phyloP scores from a whole-genome alignment of 106 monocot genomes.

The Acorus gramineus region DNA sequence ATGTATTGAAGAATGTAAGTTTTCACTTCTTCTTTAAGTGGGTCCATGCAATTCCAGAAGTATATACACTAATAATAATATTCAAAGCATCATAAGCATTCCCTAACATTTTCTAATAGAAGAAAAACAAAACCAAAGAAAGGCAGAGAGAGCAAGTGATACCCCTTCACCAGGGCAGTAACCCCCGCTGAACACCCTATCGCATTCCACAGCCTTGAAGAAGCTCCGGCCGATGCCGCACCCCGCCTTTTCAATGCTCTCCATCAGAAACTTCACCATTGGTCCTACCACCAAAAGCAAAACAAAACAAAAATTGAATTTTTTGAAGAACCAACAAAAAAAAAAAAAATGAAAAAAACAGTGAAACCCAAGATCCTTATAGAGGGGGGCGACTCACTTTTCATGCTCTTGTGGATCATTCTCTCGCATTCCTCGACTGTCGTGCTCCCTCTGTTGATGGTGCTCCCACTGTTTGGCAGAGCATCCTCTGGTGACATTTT shows the following conservation, averaged over 20 bases:
- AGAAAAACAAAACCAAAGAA: background rate
- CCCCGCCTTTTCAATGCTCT: conserved; percentile 62
- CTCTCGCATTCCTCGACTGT: conserved; percentile 21
- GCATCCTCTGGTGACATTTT: too few relatives aligned
- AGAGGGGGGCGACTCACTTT: conserved; percentile 2
- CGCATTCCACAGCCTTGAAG: conserved; percentile 36
- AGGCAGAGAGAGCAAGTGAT: background rate
- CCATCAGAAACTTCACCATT: conserved; percentile 47
- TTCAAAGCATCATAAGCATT: too few relatives aligned
- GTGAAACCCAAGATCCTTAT: background rate
- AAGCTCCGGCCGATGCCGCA: conserved; percentile 43
- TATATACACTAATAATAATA: too few relatives aligned
- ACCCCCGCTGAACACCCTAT: conserved; percentile 27
- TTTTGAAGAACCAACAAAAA: background rate
- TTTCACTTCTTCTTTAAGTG: too few relatives aligned
- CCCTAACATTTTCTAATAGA: too few relatives aligned
- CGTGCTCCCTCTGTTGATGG: conserved; percentile 5
- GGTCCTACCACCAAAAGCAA: conserved; percentile 28
- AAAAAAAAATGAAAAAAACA: background rate
- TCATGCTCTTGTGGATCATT: conserved; percentile 17
- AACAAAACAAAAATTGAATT: background rate
- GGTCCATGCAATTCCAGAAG: too few relatives aligned
- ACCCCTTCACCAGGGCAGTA: conserved; percentile 45
- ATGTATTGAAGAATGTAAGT: too few relatives aligned
- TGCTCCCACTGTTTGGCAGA: background rate